Conservation (phyloP, 1,284 basidiomycete genomes). For the Leucoagaricus sp. region DNA sequence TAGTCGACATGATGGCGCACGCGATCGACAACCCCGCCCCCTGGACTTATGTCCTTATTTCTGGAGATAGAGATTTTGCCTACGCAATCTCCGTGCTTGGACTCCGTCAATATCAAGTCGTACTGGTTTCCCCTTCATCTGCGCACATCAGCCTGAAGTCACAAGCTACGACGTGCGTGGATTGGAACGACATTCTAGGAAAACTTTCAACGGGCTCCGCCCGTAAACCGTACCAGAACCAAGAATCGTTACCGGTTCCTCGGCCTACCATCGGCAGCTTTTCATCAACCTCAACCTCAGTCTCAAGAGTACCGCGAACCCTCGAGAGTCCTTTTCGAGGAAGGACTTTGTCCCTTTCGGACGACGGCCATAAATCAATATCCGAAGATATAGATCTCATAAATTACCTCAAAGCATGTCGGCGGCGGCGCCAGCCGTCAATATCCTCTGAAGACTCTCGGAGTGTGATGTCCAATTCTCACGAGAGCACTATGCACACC, state of each 20-base stretch:
- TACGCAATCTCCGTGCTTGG: constrained; percentile 57
- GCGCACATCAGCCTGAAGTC: constrained; percentile 48
- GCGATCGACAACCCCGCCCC: constrained; percentile 56
- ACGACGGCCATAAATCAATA: background rate
- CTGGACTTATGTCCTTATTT: constrained; percentile 54
- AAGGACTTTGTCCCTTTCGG: background rate
- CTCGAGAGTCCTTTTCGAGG: background rate
- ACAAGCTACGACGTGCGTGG: constrained; percentile 54
- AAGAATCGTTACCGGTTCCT: background rate
- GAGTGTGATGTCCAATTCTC: background rate
- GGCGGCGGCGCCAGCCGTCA: background rate
- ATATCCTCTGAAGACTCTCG: background rate
- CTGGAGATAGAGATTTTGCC: constrained; percentile 60
- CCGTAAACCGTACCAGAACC: background rate
- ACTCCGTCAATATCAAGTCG: constrained; percentile 48
- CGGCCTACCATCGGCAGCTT: background rate
- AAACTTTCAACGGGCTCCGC: background rate
- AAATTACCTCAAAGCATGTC: background rate
- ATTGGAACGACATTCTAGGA: constrained; percentile 42
- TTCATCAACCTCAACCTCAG: background rate
- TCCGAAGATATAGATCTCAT: background rate
- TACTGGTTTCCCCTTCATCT: constrained; percentile 47
- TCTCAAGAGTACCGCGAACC: background rate
- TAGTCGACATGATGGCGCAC: constrained; percentile 62
- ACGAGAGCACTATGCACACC: background rate